A percentile compares a stretch with the other conserved stretches of the same genome.
These are phyloP conservation scores for Physcia stellaris DNA, from an alignment of 495 filamentous ascomycete genomes.

Conservation along the genomic window DNA sequence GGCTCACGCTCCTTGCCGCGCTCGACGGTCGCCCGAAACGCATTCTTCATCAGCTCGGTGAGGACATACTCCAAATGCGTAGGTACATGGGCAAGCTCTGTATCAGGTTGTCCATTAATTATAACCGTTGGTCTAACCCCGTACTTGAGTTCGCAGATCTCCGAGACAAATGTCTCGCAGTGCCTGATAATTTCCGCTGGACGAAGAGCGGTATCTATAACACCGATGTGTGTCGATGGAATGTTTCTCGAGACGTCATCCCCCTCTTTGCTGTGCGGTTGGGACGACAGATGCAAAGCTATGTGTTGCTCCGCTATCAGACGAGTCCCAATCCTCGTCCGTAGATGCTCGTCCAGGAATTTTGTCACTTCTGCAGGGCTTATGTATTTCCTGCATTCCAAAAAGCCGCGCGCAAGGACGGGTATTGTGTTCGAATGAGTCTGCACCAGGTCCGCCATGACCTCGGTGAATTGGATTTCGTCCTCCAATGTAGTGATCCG, in stretches of 20 bases:
- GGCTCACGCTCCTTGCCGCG: slow-evolving; percentile 63
- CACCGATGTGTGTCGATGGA: slow-evolving; percentile 72
- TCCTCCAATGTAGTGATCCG: slow-evolving; percentile 74
- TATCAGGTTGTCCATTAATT: slow-evolving; percentile 70
- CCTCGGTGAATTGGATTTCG: slow-evolving; percentile 77
- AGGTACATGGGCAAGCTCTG: slow-evolving; percentile 79
- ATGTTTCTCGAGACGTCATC: slow-evolving; percentile 28
- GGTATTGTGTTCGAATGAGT: slow-evolving; percentile 91
- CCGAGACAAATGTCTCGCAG: slow-evolving; percentile 80
- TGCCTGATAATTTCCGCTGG: slow-evolving; percentile 65
- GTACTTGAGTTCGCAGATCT: slow-evolving; percentile 94
- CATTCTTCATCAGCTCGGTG: slow-evolving; percentile 92
- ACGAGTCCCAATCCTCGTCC: slow-evolving; percentile 85
- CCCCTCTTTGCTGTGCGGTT: slow-evolving; percentile 46
- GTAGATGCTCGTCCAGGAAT: slow-evolving; percentile 88
- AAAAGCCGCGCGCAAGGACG: slow-evolving; percentile 78
- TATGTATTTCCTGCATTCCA: slow-evolving; percentile 85
- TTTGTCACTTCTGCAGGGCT: slow-evolving; percentile 62
- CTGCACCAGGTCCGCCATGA: slow-evolving; percentile 83
- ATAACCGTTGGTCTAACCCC: slow-evolving; percentile 70
- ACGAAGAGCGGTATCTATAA: slow-evolving; percentile 83
- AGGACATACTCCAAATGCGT: slow-evolving; percentile 95
- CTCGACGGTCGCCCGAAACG: slow-evolving; percentile 86
- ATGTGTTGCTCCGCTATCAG: slow-evolving; percentile 95
- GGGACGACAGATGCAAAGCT: slow-evolving; percentile 73